phyloP scores from a whole-genome alignment of 2,329 filamentous ascomycete species.

The Berkeleyomyces basicola region DNA sequence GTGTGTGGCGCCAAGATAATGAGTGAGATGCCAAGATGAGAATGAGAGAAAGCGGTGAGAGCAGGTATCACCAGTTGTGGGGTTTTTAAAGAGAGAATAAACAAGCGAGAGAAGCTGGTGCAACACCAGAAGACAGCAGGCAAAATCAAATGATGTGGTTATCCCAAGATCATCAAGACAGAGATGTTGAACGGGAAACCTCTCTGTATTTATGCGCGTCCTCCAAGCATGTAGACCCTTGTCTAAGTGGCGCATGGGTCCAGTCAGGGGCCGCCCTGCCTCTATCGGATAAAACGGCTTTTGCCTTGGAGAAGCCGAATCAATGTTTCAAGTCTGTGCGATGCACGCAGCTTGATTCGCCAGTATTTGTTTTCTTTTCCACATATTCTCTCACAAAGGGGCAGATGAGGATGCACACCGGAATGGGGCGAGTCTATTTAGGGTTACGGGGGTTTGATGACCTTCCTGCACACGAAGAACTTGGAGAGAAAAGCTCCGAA shows the following conservation, averaged over 20 bases:
- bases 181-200: too few species aligned
- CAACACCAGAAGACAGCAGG: neutral
- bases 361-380: neutral
- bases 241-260: too few species aligned
- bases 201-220: neutral
- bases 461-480: neutral
- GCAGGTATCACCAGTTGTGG: neutral
- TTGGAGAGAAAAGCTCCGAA: neutral
- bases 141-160: neutral
- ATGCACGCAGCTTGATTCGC: neutral
- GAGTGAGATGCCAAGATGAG: neutral
- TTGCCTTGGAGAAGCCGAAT: neutral
- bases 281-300: neutral
- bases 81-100: neutral
- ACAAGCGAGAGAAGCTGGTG: neutral
- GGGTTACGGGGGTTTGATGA: neutral
- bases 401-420: neutral
- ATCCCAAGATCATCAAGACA: neutral
- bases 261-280: neutral
- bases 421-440: neutral
- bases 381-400: neutral
- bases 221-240: too few species aligned
- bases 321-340: neutral
- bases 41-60: neutral
- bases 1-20: neutral